Base-by-base conservation (phyloP, 805 yeast species). In the Pichia paraexigua region DNA sequence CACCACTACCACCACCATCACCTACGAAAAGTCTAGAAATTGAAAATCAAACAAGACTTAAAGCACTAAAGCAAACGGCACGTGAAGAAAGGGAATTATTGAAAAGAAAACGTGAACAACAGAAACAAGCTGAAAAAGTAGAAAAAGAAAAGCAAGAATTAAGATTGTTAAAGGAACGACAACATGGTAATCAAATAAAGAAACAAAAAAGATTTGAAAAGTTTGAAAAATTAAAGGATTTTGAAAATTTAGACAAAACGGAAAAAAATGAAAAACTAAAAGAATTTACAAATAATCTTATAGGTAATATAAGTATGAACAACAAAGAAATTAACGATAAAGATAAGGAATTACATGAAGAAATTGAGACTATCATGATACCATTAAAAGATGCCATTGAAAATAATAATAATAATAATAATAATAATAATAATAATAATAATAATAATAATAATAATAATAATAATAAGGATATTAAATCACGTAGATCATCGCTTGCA, bases 401-500 rank as follows among this genome's bases (percentile, higher is more conserved):
- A 17, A 30, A 25, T 20, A 27, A 41, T 21, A n/a, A 32, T 7
- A 35, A 2, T 2, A 15, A 41, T 44, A 45, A 30, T 41, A 46
- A 37, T 7, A 35, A 2, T 2, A 15, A 41, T 44, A 45, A 30
- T 41, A 46, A 37, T 7, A 35, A 2, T 2, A 15, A 41, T 44
- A 45, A 30, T 41, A 46, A 37, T n/a, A n/a, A n/a, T n/a, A 30
- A 25, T 20, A 27, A 41, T 21, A n/a, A 32, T 7, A 35, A 2
- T 2, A 15, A 41, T 44, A 45, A 30, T 41, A 46, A 37, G 5
- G 37, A 37, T 20, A 49, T 27, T 15, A 37, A 43, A 28, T 45
- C 49, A 11, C 52, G 85, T 57, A 62, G 85, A 48, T 61, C 79
- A 1, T 79, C 85, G 1, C 66, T 82, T 56, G 63, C 74, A 41